Percentiles rank a stretch among this genome's conserved stretches.
These are phyloP conservation scores for Alternaria sp. DNA, from an alignment of 2,329 filamentous ascomycete species.

Conservation along the genomic window DNA sequence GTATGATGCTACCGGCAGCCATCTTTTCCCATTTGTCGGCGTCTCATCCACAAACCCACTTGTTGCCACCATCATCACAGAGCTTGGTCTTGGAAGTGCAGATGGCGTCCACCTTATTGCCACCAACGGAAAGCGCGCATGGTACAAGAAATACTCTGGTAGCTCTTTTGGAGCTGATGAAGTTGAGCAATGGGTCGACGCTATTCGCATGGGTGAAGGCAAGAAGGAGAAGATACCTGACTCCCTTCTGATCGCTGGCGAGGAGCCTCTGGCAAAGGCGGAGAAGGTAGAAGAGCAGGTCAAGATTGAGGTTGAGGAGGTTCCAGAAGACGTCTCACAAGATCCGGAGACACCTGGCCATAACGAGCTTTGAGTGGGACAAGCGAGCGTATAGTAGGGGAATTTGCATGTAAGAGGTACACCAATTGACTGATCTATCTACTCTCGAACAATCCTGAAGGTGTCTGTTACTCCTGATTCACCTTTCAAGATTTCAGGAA, in stretches of 20 bases:
- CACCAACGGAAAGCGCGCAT: conserved; percentile 81
- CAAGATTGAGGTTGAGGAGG: conserved; percentile 43
- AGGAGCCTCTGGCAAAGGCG: conserved; percentile 26
- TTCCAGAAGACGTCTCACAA: conserved; percentile 23
- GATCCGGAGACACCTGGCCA: conserved; percentile 19
- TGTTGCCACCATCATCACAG: conserved; percentile 61
- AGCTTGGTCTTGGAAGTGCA: conserved; percentile 64
- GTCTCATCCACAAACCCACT: conserved; percentile 69
- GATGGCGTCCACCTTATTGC: conserved; percentile 75
- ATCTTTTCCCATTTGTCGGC: conserved; percentile 83
- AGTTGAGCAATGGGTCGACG: conserved; percentile 87
- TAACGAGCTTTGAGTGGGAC: conserved; percentile 29
- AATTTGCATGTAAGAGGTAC: not conserved
- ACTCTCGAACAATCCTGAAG: not conserved
- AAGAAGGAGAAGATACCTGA: conserved; percentile 74
- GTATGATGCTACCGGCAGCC: conserved; percentile 68
- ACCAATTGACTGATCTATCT: not conserved
- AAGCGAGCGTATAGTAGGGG: not conserved
- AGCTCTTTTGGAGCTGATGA: conserved; percentile 62
- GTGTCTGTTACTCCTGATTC: not conserved
- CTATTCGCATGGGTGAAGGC: conserved; percentile 88
- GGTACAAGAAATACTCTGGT: conserved; percentile 79
- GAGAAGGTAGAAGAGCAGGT: conserved; percentile 36
- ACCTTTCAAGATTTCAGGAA: not conserved
- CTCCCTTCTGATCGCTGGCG: conserved; percentile 42